Conservation (phyloP, 2,329 filamentous ascomycete species). For the Harringtonia aguacate region DNA sequence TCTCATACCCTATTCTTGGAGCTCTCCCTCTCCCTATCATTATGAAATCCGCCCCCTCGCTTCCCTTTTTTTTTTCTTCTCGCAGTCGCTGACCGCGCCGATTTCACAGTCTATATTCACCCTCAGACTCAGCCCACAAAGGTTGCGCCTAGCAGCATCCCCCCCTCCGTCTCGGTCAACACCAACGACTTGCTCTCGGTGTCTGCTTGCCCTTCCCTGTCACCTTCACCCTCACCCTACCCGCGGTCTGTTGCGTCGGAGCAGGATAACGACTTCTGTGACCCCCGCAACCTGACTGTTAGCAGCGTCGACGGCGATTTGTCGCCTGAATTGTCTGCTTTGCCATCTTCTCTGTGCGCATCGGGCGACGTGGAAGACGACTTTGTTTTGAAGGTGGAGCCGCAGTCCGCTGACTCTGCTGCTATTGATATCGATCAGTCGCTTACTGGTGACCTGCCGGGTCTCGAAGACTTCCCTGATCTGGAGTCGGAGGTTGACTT, state of each 20-base stretch:
- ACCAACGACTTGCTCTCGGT: slow-evolving; percentile 57
- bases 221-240: slow-evolving; percentile 74
- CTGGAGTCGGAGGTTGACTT: slow-evolving; percentile 89
- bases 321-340: slow-evolving; percentile 52
- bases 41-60: too few relatives aligned
- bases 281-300: slow-evolving; percentile 81
- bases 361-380: slow-evolving; percentile 51
- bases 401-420: slow-evolving; percentile 33
- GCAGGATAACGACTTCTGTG: slow-evolving; percentile 74
- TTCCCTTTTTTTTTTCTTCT: neutral
- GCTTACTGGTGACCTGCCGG: slow-evolving; percentile 50
- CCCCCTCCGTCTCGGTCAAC: slow-evolving; percentile 45
- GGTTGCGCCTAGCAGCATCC: slow-evolving; percentile 18
- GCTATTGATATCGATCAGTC: slow-evolving; percentile 39
- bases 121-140: slow-evolving; percentile 33
- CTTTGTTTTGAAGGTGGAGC: slow-evolving; percentile 34
- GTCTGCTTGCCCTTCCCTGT: slow-evolving; percentile 67
- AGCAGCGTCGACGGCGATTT: slow-evolving; percentile 39
- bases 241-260: slow-evolving; percentile 59
- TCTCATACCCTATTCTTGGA: neutral
- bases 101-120: slow-evolving; percentile 33
- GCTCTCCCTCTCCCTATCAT: too few relatives aligned
- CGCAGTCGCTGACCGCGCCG: slow-evolving; percentile 22
- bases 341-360: slow-evolving; percentile 50
- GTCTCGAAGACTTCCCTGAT: slow-evolving; percentile 79